Evolutionary conservation across 176 grass and related monocot genomes (phyloP), one percentile per base, ranked within the genome.

Genomic region (Carex littledalei): DNA sequence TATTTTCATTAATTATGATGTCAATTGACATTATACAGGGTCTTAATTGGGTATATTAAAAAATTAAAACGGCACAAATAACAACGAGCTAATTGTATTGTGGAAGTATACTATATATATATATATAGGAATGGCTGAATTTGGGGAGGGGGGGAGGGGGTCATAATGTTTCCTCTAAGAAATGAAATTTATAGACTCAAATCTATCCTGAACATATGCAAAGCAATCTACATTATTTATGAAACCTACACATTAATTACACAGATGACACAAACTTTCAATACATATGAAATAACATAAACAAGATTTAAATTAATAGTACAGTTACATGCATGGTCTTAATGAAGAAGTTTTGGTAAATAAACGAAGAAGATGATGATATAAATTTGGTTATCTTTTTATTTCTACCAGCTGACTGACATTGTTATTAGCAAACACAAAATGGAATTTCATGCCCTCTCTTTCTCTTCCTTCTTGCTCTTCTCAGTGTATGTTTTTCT

Each of bases 401-500:
- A 10, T 52, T 52, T 75, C 43, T 75, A 52, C 50, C n/a, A 21
- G 18, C 11, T 75, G 18, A 5, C 11, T 75, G 18, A 5, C 71
- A 75, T 74, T 75, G 43, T 21, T 60, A 50, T 82, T 64, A 63
- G 11, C 57, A 15, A 66, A 29, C 39, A n/a, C 35, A 80, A 65
- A 82, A 82, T 82, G 80, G 47, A 65, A 45, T 82, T 65, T 24
- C 11, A 24, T 45, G 32, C 5, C 24, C 16, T 75, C 53, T 60
- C 8, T 76, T 71, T 45, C 67, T 43, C 56, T 76, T 85, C 37
- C 24, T 60, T 85, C 47, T 60, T 85, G 16, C 17, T 84, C 53
- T 85, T 85, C 67, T 85, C 55, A 74, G n/a, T 50, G 20, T 57
- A 45, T 39, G 6, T 31, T 70, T 71, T 72, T n/a, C 39, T 67